These are phyloP conservation scores for Lathyrus sativus DNA, from an alignment of 306 rosid genomes.

Conservation along the genomic window DNA sequence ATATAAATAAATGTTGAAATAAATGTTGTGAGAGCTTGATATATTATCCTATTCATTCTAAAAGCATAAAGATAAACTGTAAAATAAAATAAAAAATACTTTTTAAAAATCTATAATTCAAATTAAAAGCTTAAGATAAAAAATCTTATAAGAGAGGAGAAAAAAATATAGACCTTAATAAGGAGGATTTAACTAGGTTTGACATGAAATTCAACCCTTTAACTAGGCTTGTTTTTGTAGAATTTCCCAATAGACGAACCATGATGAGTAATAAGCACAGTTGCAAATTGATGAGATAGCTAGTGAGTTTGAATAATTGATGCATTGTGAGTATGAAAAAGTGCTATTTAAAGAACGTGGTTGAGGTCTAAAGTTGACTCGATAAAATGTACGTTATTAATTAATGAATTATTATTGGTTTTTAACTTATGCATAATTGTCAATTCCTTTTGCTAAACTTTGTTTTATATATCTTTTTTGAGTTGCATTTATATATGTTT, in stretches of 20 bases:
- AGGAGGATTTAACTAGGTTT: not conserved
- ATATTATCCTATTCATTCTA: too few species aligned
- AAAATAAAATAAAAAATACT: too few species aligned
- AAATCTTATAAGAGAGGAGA: not conserved
- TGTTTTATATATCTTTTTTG: not conserved
- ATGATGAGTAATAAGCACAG: not conserved
- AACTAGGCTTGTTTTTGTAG: not conserved
- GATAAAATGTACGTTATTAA: not conserved
- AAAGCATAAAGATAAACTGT: too few species aligned
- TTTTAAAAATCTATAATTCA: too few species aligned
- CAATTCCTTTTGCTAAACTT: not conserved
- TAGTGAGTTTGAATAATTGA: not conserved
- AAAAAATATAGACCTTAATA: not conserved
- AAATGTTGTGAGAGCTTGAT: too few species aligned
- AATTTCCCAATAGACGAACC: constrained; percentile 25
- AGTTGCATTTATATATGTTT: not conserved
- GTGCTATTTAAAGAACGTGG: not conserved
- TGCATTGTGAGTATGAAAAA: not conserved
- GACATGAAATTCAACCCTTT: not conserved
- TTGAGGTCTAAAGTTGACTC: not conserved
- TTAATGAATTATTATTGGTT: not conserved
- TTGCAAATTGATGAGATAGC: not conserved
- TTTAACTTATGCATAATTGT: not conserved
- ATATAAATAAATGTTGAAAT: too few species aligned
- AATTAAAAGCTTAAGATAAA: too few species aligned